Evolutionary conservation across 1,284 basidiomycete genomes (phyloP), one percentile per base, ranked within the genome.

Genomic region (Ganoderma lingzhi): DNA sequence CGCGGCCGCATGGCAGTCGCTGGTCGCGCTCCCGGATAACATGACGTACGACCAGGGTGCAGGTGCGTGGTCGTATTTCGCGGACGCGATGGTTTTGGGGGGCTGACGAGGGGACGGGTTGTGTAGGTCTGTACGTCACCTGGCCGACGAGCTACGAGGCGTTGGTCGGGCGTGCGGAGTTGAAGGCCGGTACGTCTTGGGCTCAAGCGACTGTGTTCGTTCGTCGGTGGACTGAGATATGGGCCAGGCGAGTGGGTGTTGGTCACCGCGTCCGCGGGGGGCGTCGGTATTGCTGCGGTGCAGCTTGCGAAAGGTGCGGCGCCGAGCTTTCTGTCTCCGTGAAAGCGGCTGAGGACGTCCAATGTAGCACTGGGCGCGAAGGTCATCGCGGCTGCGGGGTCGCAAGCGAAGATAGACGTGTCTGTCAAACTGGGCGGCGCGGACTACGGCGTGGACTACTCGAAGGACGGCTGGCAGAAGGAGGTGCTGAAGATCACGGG

Each of bases 111-210:
- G 8, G 39, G 10, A 41, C 3, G 23, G 19, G 44, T 3, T 0
- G 9, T 28, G 51, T 64, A 90, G 92, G 91, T 17, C 77, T 95
- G 63, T 91, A 81, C 72, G 81, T 94, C n/a, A 96, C 95, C n/a
- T 96, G 92, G 89, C 93, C 94, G 0, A 97, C 96, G 0, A 93
- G 91, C 72, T 97, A 97, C 75, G 95, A 96, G 76, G 96, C 91
- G 0, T 83, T 98, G 17, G 93, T 96, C 0, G 93, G 93, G n/a
- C 85, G 96, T 65, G 96, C 93, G 10, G 82, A 93, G 70, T 81
- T 95, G 42, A 90, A 94, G 78, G 79, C 88, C 69, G 94, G 94
- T 90, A 53, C 73, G 71, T 71, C 53, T 45, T 28, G 42, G 61
- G 42, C 6, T 28, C 10, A 12, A 42, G 4, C 15, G 32, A 2